These are phyloP conservation scores for Cucurbita pepo DNA, from an alignment of 306 rosid genomes.

Conservation along the genomic window DNA sequence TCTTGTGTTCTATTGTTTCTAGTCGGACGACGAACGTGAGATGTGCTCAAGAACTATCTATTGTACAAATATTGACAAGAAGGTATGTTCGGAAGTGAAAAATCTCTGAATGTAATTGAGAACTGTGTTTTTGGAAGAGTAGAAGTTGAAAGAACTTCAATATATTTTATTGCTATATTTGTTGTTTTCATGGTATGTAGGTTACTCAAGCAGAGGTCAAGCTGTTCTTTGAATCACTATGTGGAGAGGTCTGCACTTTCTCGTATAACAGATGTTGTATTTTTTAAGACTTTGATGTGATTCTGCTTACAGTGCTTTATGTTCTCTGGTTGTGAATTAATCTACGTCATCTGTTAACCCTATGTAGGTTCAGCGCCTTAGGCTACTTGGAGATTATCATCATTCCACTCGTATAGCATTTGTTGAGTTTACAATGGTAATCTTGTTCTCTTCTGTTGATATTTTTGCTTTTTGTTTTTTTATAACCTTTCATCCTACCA, in stretches of 20 bases:
- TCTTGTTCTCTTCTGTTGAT: not conserved
- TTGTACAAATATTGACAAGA: conserved; percentile 95
- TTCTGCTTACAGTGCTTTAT: not conserved
- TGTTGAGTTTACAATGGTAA: conserved; percentile 75
- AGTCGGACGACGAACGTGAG: conserved; percentile 96
- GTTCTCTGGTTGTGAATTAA: not conserved
- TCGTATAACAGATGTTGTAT: not conserved
- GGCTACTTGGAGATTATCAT: conserved; percentile 96
- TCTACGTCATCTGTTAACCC: not conserved
- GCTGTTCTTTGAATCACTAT: conserved; percentile 72
- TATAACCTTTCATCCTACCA: not conserved
- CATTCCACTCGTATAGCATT: conserved; percentile 95
- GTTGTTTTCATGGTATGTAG: conserved; percentile 22
- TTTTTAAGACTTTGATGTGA: not conserved
- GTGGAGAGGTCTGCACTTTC: conserved; percentile 80
- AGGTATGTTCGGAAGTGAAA: conserved; percentile 34
- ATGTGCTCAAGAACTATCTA: conserved; percentile 98
- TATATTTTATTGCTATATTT: conserved; percentile 5
- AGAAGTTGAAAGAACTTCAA: not conserved
- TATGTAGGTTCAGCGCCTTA: conserved; percentile 74
- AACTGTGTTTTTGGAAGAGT: not conserved
- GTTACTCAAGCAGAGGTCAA: conserved; percentile 92
- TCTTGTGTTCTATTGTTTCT: conserved; percentile 2
- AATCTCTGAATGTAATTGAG: conserved; percentile 3
- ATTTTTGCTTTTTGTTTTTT: not conserved